These are phyloP conservation scores for Gyrodon lividus DNA, from an alignment of 768 basidiomycete genomes.

Conservation along the genomic window DNA sequence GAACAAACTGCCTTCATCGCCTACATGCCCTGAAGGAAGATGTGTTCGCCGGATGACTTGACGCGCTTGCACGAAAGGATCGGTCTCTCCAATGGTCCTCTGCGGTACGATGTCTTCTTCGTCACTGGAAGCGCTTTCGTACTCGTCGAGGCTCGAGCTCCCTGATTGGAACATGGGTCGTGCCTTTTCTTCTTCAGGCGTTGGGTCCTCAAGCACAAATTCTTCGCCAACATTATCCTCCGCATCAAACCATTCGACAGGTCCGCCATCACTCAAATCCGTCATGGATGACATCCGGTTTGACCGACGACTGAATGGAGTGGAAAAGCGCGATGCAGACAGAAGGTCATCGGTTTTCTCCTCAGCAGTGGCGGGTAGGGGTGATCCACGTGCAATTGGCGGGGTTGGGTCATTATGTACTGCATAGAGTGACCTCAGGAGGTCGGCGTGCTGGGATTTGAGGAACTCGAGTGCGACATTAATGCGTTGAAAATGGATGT, in stretches of 20 bases:
- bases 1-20: conserved; percentile 82
- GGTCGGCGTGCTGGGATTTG: conserved; percentile 56
- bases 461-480: conserved; percentile 49
- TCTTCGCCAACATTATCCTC: conserved; percentile 51
- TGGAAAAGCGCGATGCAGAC: conserved; percentile 23
- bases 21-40: conserved; percentile 58
- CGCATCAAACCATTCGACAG: conserved; percentile 78
- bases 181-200: conserved; percentile 39
- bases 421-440: conserved; percentile 44
- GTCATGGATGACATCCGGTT: conserved; percentile 49
- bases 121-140: conserved; percentile 46
- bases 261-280: conserved; percentile 45
- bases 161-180: conserved; percentile 39
- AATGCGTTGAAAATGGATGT: conserved; percentile 41
- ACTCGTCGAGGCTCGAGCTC: conserved; percentile 39
- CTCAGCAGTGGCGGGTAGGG: conserved; percentile 47
- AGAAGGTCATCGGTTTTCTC: conserved; percentile 40
- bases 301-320: conserved; percentile 34
- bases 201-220: conserved; percentile 55
- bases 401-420: conserved; percentile 29
- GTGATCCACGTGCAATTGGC: conserved; percentile 24
- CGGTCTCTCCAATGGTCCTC: conserved; percentile 3
- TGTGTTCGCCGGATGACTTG: conserved; percentile 50
- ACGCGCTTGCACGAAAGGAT: conserved; percentile 7
- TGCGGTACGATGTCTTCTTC: conserved; percentile 36